Evolutionary conservation across 208 protist species (phyloP).

Genomic region (Trypanosoma cruzi): DNA sequence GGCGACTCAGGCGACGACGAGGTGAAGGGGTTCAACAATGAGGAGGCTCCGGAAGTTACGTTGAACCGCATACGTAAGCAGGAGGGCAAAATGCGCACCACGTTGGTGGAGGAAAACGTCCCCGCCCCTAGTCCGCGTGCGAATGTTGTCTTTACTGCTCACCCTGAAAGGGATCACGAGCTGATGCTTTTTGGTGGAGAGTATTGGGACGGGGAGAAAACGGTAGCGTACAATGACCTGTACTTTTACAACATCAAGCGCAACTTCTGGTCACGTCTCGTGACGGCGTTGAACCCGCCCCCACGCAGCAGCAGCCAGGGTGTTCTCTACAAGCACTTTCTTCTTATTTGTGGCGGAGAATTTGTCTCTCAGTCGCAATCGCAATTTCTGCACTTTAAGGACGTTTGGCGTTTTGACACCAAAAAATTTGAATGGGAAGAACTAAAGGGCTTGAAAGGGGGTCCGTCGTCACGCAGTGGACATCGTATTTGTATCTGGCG

Average conservation of each 20-base stretch:
- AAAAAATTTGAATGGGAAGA: conserved; percentile 84
- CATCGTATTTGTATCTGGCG: conserved; percentile 93
- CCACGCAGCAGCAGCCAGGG: conserved; percentile 86
- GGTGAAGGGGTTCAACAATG: conserved; percentile 73
- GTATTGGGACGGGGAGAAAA: conserved; percentile 86
- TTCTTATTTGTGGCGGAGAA: conserved; percentile 90
- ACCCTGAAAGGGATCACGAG: conserved; percentile 79
- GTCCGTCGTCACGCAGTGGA: conserved; percentile 88
- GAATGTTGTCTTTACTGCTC: conserved; percentile 73
- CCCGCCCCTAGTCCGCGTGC: conserved; percentile 71
- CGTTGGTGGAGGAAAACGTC: conserved; percentile 66
- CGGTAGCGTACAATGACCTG: conserved; percentile 89
- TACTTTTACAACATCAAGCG: conserved; percentile 83
- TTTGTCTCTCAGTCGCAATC: conserved; percentile 94
- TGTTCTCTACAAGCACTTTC: conserved; percentile 84
- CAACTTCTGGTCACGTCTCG: conserved; percentile 67
- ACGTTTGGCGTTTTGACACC: conserved; percentile 88
- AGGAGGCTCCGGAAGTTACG: conserved; percentile 85
- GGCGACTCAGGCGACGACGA: conserved; percentile 24
- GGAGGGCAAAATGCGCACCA: conserved; percentile 62
- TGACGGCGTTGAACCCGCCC: conserved; percentile 63
- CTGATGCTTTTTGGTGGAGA: conserved; percentile 92
- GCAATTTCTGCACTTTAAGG: conserved; percentile 92
- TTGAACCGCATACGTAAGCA: conserved; percentile 79
- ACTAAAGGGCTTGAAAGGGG: conserved; percentile 73